Evolutionary conservation across 2,329 filamentous ascomycete genomes (phyloP).

Genomic region (Dactylonectria macrodidyma): DNA sequence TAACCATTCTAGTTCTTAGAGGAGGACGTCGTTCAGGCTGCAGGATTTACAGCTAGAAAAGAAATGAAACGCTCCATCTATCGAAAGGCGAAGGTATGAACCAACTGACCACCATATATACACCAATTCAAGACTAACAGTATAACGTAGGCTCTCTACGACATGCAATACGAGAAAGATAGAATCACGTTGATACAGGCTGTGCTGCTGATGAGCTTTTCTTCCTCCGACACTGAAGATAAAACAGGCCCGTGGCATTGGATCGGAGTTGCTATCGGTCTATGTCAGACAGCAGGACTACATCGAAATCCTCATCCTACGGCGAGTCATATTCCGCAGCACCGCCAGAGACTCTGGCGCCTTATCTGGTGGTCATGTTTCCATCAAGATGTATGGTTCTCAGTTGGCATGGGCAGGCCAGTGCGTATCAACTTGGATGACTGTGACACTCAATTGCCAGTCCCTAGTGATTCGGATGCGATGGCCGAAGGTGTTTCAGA

Average conservation of each 20-base stretch:
- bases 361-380: constrained; percentile 8
- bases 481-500: not conserved
- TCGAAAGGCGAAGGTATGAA: not conserved
- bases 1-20: not conserved
- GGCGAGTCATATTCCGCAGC: not conserved
- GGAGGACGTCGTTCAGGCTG: not conserved
- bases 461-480: not conserved
- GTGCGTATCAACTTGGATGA: constrained; percentile 1
- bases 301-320: not conserved
- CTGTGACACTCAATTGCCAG: not conserved
- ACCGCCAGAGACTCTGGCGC: not conserved
- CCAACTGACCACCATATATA: not conserved
- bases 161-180: constrained; percentile 7
- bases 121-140: not conserved
- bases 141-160: constrained; percentile 4
- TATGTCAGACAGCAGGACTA: not conserved
- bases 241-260: constrained; percentile 9
- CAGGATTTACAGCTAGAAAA: not conserved
- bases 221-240: constrained; percentile 1
- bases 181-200: constrained; percentile 6
- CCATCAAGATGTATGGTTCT: constrained; percentile 7
- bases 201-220: constrained; percentile 3
- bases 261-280: constrained; percentile 9
- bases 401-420: constrained; percentile 4
- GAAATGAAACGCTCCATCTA: not conserved